These are phyloP conservation scores for Tricholomella constricta DNA, from an alignment of 768 basidiomycete genomes.

Conservation along the genomic window DNA sequence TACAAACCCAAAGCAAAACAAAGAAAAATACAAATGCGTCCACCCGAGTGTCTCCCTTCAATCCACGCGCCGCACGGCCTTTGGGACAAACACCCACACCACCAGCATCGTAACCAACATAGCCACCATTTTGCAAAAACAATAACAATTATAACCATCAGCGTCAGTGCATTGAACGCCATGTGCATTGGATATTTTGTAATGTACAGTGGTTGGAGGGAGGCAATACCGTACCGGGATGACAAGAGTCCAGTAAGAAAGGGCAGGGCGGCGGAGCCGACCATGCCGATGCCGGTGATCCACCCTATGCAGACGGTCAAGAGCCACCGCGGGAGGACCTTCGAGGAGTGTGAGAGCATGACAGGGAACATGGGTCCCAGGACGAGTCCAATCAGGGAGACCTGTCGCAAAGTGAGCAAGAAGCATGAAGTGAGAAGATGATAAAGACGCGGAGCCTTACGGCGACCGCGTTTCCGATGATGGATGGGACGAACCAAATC, in stretches of 20 bases:
- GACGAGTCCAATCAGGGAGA: conserved; percentile 49
- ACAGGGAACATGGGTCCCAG: conserved; percentile 60
- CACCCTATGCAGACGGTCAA: conserved; percentile 45
- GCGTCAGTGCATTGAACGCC: background rate
- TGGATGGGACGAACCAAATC: background rate
- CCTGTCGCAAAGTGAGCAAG: conserved; percentile 23
- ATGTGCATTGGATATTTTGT: background rate
- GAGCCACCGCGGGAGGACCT: conserved; percentile 35
- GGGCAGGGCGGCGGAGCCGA: conserved; percentile 23
- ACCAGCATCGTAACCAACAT: conserved; percentile 20
- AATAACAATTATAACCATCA: background rate
- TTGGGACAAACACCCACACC: conserved; percentile 19
- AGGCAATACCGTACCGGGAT: conserved; percentile 13
- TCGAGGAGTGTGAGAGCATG: conserved; percentile 34
- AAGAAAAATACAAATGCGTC: too few species aligned
- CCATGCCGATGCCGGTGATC: conserved; percentile 40
- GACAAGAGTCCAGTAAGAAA: conserved; percentile 18
- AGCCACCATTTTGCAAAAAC: conserved; percentile 16
- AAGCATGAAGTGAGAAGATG: conserved; percentile 3
- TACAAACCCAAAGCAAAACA: too few species aligned
- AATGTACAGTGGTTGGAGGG: conserved; percentile 17
- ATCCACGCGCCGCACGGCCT: conserved; percentile 13
- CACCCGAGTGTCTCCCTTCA: too few species aligned
- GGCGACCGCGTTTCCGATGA: too few species aligned
- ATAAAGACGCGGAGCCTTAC: background rate